Evolutionary conservation across 345 rosid genomes (phyloP), one percentile per base, ranked within the genome.

Genomic region (Clarkia xantiana): DNA sequence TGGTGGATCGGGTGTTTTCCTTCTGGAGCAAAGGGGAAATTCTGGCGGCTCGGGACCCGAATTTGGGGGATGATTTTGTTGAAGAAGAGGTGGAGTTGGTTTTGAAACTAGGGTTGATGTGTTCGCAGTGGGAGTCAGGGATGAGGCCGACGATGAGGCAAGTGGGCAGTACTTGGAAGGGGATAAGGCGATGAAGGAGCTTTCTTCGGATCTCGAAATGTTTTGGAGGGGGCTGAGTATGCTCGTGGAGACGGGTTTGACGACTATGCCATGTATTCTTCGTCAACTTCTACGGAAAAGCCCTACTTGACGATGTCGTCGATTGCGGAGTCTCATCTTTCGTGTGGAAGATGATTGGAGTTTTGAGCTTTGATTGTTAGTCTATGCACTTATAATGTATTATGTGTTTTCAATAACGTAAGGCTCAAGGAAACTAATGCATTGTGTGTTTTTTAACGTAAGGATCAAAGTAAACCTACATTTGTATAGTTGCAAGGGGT

Each of bases 1-100:
- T 79, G 51, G 70, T 67, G 38, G 73, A 71, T 23, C 63, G 71
- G 70, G 73, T 76, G 20, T 55, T 53, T 4, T 67, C 57, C 6
- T 66, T 58, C 53, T 70, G 72, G 75, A 52, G 53, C 50, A 61
- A 50, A 49, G 76, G 62, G 40, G 52, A 19, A 10, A 55, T 73
- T 38, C 65, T 68, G 9, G 60, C 47, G 52, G 68, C 61, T 7
- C 52, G 25, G 25, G 82, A 76, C 43, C 61, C 72, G 2, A 73
- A 66, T 49, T 59, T 76, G 12, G 70, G 48, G 54, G 57, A 44
- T 0, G 65, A 51, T 7, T 55, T 51, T 2, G 47, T 25, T 22
- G 50, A 18, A 0, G 61, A 59, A 34, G 76, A 78, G 57, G 56
- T 78, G 45, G 72, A 72, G 72, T 41, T 59, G 57, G 78, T 70